Conservation (phyloP, 106 monocot species). For the Allium cepa region DNA sequence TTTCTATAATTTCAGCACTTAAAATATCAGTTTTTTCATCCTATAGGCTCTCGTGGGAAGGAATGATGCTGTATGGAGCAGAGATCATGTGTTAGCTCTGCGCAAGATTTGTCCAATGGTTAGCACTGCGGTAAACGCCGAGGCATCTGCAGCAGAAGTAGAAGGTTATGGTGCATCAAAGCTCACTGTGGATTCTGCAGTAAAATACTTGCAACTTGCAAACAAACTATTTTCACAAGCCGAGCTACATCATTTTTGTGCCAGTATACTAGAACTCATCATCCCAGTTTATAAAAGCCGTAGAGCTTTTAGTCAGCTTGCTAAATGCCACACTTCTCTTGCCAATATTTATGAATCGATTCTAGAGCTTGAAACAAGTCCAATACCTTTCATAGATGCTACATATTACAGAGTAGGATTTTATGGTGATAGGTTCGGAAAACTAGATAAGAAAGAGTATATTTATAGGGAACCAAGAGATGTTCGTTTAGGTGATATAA, state of each 20-base stretch:
- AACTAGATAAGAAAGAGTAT: constrained; percentile 76
- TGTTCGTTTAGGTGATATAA: constrained; percentile 96
- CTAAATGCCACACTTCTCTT: constrained; percentile 93
- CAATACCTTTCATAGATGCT: constrained; percentile 94
- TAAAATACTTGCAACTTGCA: constrained; percentile 94
- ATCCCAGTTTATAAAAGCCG: constrained; percentile 97
- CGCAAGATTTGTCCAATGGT: constrained; percentile 95
- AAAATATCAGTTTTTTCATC: not conserved
- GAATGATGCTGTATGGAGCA: constrained; percentile 96
- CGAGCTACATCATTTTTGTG: constrained; percentile 91
- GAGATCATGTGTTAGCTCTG: constrained; percentile 69
- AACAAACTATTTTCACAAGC: constrained; percentile 92
- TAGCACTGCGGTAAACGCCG: constrained; percentile 53
- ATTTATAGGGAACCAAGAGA: constrained; percentile 86
- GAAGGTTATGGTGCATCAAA: constrained; percentile 99
- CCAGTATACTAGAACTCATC: constrained; percentile 89
- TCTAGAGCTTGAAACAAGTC: constrained; percentile 85
- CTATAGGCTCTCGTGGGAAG: constrained; percentile 87
- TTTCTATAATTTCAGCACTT: not conserved
- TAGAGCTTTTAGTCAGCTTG: constrained; percentile 78
- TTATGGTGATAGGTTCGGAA: constrained; percentile 85
- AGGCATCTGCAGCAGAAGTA: constrained; percentile 95
- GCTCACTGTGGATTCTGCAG: constrained; percentile 94
- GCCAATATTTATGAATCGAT: constrained; percentile 90
- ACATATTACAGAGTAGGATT: constrained; percentile 97